Evolutionary conservation across 768 basidiomycete genomes (phyloP).

Genomic region (Holtermanniella nyarrowii): DNA sequence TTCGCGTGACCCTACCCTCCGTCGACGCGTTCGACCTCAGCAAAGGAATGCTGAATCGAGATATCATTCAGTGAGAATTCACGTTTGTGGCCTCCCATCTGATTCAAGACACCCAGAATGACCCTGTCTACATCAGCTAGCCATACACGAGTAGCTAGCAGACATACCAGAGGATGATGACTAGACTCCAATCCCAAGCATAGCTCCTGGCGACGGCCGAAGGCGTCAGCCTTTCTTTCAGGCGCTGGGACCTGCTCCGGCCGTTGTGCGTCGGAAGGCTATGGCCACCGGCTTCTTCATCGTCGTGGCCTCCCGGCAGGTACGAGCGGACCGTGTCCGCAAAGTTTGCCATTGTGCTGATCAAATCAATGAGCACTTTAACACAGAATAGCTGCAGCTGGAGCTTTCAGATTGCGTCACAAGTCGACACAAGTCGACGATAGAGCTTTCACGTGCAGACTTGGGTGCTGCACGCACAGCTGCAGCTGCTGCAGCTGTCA

Average conservation of each 20-base stretch:
- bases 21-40: slow-evolving; percentile 31
- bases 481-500: too few species aligned
- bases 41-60: slow-evolving; percentile 37
- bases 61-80: slow-evolving; percentile 38
- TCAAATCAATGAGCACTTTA: too few species aligned
- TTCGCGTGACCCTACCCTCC: slow-evolving; percentile 16
- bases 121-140: slow-evolving; percentile 14
- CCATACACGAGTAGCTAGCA: too few species aligned
- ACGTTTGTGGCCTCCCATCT: slow-evolving; percentile 32
- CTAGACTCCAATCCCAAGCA: slow-evolving; percentile 33
- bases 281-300: too few species aligned
- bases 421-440: too few species aligned
- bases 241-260: slow-evolving; percentile 2
- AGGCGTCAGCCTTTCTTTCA: slow-evolving; percentile 16
- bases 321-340: slow-evolving; percentile 26
- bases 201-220: slow-evolving; percentile 25
- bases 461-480: too few species aligned
- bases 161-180: slow-evolving; percentile 31
- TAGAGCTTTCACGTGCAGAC: too few species aligned
- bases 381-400: too few species aligned
- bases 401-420: too few species aligned
- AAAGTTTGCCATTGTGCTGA: slow-evolving; percentile 19
- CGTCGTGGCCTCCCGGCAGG: slow-evolving; percentile 19
- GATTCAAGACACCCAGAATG: slow-evolving; percentile 25
- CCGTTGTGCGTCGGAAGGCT: slow-evolving; percentile 1